Conservation (phyloP, 352 stramenopile genomes). For the Peronospora farinosa region DNA sequence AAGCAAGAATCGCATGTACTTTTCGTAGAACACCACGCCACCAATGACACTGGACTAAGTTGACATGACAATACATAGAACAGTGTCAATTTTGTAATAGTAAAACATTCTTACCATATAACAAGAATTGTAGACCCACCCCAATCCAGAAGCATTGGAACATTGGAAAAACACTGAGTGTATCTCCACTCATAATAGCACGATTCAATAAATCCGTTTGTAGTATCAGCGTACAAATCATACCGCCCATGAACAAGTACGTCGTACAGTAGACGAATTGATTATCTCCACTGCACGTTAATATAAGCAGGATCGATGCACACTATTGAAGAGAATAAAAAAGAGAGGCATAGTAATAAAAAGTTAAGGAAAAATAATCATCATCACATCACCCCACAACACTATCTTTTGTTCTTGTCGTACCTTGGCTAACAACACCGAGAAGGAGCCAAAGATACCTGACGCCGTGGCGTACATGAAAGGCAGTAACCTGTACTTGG, state of each 20-base stretch:
- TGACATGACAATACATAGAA: slow-evolving; percentile 5
- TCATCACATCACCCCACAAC: not conserved
- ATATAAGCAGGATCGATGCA: slow-evolving; percentile 71
- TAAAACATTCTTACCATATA: not conserved
- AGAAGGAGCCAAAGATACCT: slow-evolving; percentile 80
- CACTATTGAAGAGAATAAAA: slow-evolving; percentile 30
- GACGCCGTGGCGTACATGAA: slow-evolving; percentile 80
- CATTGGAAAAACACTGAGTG: slow-evolving; percentile 82
- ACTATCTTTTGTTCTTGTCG: not conserved
- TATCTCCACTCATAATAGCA: slow-evolving; percentile 78
- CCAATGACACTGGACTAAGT: slow-evolving; percentile 73
- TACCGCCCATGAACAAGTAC: slow-evolving; percentile 77
- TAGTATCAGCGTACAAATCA: slow-evolving; percentile 76
- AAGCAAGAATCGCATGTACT: slow-evolving; percentile 68
- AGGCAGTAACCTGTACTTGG: slow-evolving; percentile 57
- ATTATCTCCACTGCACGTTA: slow-evolving; percentile 73
- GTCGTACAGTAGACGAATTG: slow-evolving; percentile 84
- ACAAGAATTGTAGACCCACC: slow-evolving; percentile 33
- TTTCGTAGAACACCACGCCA: slow-evolving; percentile 82
- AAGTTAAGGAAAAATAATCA: slow-evolving; percentile 27
- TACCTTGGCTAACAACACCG: slow-evolving; percentile 76
- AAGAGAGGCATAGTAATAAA: slow-evolving; percentile 1
- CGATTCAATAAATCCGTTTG: slow-evolving; percentile 81
- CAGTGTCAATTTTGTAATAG: slow-evolving; percentile 10
- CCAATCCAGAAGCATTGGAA: slow-evolving; percentile 88